Base-by-base conservation (phyloP, 2,329 filamentous ascomycete genomes). In the Stemphylium vesicarium region DNA sequence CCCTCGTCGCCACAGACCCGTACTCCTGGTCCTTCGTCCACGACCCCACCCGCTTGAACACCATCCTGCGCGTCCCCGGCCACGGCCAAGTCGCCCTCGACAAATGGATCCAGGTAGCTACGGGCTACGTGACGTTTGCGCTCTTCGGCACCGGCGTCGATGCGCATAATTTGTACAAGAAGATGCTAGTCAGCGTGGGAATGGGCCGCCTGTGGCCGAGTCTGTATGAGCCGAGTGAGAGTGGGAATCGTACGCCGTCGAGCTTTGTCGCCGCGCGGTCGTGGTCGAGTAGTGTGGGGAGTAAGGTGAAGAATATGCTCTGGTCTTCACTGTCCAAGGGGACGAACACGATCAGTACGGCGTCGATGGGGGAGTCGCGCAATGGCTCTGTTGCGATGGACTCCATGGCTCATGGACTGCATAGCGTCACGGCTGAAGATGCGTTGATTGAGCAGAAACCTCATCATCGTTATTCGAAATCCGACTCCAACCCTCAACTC, bases 121-220 rank as follows among this genome's bases (percentile, higher is more conserved):
- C 80, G 3, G 84, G 83, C 0, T 80, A 83, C 54, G 53, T 86
- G 22, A 73, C 85, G 11, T 89, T 89, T 66, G 47, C 82, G n/a
- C 83, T 87, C 64, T 89, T 89, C 60, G 87, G 88, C 8, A 81
- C 86, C 13, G 87, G 87, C 26, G 77, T 76, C 22, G 87, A 90
- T 64, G 86, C 86, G 0, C 53, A 67, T 39, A 70, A 66, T 11
- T 62, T 65, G 2, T 75, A 75, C 57, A 70, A 65, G 49, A 61
- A 56, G 2, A 60, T 69, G 36, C 43, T 72, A 1, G 57, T 69
- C 7, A 38, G 44, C 1, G 11, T 73, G 0, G 72, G 71, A 0
- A 41, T 72, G 4, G 73, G 73, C 10, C 69, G 57, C 32, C 20
- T 72, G 4, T 75, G 73, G 46, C 71, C 72, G 0, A 65, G 63